Evolutionary conservation across 2,329 filamentous ascomycete species (phyloP).

Genomic region (Neofusicoccum laricinum): DNA sequence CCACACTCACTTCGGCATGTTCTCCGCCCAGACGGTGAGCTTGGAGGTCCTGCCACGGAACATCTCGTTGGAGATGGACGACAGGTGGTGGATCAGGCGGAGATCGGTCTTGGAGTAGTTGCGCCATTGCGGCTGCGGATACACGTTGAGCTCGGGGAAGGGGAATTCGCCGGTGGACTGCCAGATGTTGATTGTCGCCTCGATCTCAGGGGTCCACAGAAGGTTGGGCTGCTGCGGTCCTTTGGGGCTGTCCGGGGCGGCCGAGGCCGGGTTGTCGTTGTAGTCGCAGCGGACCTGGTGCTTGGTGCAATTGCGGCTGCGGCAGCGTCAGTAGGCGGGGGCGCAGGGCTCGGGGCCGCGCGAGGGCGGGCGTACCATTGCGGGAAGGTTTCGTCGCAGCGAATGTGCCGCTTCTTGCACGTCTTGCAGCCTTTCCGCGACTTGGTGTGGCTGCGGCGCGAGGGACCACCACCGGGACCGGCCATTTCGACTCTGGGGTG

Average conservation of each 20-base stretch:
- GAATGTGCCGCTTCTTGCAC: conserved; percentile 95
- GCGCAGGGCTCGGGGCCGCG: neutral
- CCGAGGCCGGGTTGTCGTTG: conserved; percentile 76
- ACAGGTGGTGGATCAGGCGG: conserved; percentile 86
- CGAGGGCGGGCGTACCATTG: conserved; percentile 69
- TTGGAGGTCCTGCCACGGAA: conserved; percentile 72
- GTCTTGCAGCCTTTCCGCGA: conserved; percentile 97
- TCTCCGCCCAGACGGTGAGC: conserved; percentile 88
- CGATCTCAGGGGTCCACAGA: conserved; percentile 82
- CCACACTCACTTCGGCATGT: conserved; percentile 79
- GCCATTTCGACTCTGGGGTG: conserved; percentile 60
- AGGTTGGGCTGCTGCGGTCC: conserved; percentile 60
- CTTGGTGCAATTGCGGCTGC: conserved; percentile 94
- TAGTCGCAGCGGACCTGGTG: conserved; percentile 98
- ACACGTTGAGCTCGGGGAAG: conserved; percentile 76
- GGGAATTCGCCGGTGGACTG: conserved; percentile 79
- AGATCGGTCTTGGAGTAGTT: conserved; percentile 74
- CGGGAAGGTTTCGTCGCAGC: conserved; percentile 95
- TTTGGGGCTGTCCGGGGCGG: conserved; percentile 53
- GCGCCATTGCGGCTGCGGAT: conserved; percentile 69
- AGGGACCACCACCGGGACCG: conserved; percentile 90
- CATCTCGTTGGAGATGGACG: conserved; percentile 80
- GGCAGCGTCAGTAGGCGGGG: neutral
- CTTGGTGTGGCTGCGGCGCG: conserved; percentile 91
- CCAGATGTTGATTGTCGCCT: conserved; percentile 79